Conservation (phyloP, 331 rosid species). For the Dryas integrifolia region DNA sequence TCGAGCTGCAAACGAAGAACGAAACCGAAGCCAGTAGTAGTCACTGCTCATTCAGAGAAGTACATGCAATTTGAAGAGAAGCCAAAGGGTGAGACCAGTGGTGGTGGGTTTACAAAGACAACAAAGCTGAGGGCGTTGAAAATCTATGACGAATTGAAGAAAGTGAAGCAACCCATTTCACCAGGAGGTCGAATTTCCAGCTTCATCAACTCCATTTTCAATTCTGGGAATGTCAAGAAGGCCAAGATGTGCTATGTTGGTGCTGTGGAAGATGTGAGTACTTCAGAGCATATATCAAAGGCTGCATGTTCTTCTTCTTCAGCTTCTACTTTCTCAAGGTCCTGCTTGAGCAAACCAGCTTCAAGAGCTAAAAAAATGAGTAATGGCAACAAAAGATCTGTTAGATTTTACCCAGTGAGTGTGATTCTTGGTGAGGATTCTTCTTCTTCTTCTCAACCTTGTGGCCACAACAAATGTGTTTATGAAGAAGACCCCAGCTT, state of each 20-base stretch:
- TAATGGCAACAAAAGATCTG: conserved; percentile 44
- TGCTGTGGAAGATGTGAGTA: conserved; percentile 61
- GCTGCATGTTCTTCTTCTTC: conserved; percentile 44
- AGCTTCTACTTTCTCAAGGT: conserved; percentile 44
- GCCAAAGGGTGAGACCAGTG: conserved; percentile 21
- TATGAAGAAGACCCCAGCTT: conserved; percentile 44
- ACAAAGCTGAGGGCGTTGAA: conserved; percentile 51
- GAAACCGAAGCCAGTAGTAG: conserved; percentile 22
- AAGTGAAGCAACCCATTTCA: conserved; percentile 77
- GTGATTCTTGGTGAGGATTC: conserved; percentile 57
- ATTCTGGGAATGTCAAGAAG: conserved; percentile 66
- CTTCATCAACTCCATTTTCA: conserved; percentile 74
- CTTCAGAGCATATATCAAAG: conserved; percentile 42
- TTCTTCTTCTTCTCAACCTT: conserved; percentile 14
- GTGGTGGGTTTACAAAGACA: conserved; percentile 52
- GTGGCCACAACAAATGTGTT: conserved; percentile 32
- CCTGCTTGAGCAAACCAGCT: conserved; percentile 64
- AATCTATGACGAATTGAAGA: conserved; percentile 51
- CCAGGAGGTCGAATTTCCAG: conserved; percentile 63
- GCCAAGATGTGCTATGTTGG: conserved; percentile 88
- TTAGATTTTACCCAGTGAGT: conserved; percentile 59
- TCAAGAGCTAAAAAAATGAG: conserved; percentile 43
- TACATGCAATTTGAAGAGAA: conserved; percentile 16
- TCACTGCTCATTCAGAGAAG: conserved; percentile 19
- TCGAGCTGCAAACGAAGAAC: conserved; percentile 34